Base-by-base conservation (phyloP, 2,329 filamentous ascomycete genomes). In the Verticillium albo-atrum region DNA sequence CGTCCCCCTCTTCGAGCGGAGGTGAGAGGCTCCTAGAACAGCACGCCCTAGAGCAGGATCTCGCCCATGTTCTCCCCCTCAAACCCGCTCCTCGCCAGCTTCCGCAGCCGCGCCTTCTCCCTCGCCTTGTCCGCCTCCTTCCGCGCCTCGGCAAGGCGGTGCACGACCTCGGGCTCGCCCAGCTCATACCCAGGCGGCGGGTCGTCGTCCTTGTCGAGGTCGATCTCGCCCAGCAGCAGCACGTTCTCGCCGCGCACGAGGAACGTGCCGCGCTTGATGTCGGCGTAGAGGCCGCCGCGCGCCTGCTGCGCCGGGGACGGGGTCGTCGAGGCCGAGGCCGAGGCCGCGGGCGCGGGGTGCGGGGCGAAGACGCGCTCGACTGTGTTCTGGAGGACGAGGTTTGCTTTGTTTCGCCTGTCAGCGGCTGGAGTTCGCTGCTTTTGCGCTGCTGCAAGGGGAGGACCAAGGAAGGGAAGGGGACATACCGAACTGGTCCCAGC, bases 401-500 rank as follows among this genome's bases (percentile, higher is more conserved):
- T 99, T 67, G 93, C 94, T 97, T 70, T 61, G 17, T 67, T n/a
- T 3, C 4, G 50, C 54, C 28, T 25, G 28, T 28, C 14, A 7
- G n/a, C n/a, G n/a, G n/a, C n/a, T n/a, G n/a, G n/a, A n/a, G n/a
- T n/a, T n/a, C n/a, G n/a, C n/a, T n/a, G n/a, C n/a, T n/a, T n/a
- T n/a, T n/a, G n/a, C n/a, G n/a, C n/a, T n/a, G n/a, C n/a, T n/a
- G n/a, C n/a, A n/a, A n/a, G n/a, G n/a, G n/a, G n/a, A n/a, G n/a
- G n/a, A n/a, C n/a, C n/a, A n/a, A n/a, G n/a, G n/a, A n/a, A n/a
- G n/a, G 37, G 47, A 3, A 25, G 27, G 25, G 12, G 27, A 26
- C 81, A 69, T 87, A 97, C 93, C 94, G 71, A 97, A 98, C 75
- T 99, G 95, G 76, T 99, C 95, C 92, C 95, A 99, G 67, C 91